Evolutionary conservation across 805 yeast species (phyloP), one percentile per base, ranked within the genome.

Genomic region (Metschnikowia vanudenii): DNA sequence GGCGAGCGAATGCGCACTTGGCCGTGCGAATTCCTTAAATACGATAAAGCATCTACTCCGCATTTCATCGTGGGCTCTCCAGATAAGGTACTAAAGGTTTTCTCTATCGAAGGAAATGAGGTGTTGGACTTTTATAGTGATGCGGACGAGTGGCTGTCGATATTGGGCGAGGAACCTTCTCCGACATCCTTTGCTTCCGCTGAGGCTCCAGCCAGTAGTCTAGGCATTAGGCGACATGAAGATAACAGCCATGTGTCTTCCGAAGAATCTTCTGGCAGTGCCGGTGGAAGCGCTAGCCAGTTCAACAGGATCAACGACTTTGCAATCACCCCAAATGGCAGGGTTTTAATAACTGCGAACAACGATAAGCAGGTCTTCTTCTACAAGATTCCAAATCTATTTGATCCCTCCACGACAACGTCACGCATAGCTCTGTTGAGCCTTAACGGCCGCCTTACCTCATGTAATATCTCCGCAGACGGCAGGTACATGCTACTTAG

Each of bases 51-150:
- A 16, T 36, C 52, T 4, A 56, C 60, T 12, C 74, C 75, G 1
- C 69, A 75, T 43, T 83, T 89, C 54, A 74, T 86, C 4, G 72
- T 87, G 17, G 92, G 95, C 0, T 82, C 91, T 0, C 90, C 91
- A 0, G 96, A 87, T 60, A 81, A 82, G 51, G 83, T 65, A 4
- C 58, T 73, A 33, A 69, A 69, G 47, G 74, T 68, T 1, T 73
- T 54, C 45, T 67, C 69, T 44, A 51, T 72, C 9, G 61, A 68
- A 40, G 77, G 77, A 3, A 54, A 54, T 3, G 74, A 71, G 49
- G 50, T 72, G n/a, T 67, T 71, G 56, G 76, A 73, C 47, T 73
- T 73, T 47, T 70, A 71, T 51, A 67, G 66, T 16, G 68, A 67
- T 46, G 57, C 62, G 2, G 67, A 63, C 38, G 61, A 60, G 36